These are phyloP conservation scores for Ophiostoma himal-ulmi DNA, from an alignment of 2,329 filamentous ascomycete genomes.

Conservation along the genomic window DNA sequence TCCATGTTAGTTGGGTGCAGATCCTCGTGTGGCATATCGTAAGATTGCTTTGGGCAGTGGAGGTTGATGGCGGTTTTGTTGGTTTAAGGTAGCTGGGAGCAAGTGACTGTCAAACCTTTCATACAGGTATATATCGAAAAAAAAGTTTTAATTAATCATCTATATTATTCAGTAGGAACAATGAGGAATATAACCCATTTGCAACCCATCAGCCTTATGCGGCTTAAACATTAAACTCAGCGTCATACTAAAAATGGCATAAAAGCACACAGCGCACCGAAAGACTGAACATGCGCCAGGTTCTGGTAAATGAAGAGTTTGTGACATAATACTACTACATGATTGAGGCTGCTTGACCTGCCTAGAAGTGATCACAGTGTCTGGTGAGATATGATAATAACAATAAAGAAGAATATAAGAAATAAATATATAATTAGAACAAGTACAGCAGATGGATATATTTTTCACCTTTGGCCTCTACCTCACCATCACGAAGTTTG, in stretches of 20 bases:
- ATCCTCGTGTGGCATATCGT: neutral
- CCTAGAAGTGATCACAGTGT: neutral
- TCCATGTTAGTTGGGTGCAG: no score
- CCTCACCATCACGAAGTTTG: neutral
- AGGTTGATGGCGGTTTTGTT: neutral
- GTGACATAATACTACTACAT: neutral
- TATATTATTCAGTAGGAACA: no score
- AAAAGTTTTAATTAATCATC: no score
- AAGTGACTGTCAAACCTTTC: neutral
- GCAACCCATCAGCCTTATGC: no score
- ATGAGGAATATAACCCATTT: no score
- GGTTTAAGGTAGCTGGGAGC: neutral
- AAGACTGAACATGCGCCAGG: neutral
- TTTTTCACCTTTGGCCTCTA: neutral
- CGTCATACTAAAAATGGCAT: no score
- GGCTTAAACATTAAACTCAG: no score
- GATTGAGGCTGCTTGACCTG: neutral
- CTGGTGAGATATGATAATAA: neutral
- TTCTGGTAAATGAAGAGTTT: neutral
- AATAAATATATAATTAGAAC: neutral
- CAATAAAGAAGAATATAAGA: neutral
- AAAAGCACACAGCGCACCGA: neutral
- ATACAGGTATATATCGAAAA: no score
- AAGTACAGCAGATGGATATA: slow-evolving; percentile 2
- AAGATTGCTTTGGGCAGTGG: neutral